Percentiles rank a stretch among this genome's conserved stretches.
These are phyloP conservation scores for Fusarium paranaense DNA, from an alignment of 2,329 filamentous ascomycete genomes.

Conservation along the genomic window DNA sequence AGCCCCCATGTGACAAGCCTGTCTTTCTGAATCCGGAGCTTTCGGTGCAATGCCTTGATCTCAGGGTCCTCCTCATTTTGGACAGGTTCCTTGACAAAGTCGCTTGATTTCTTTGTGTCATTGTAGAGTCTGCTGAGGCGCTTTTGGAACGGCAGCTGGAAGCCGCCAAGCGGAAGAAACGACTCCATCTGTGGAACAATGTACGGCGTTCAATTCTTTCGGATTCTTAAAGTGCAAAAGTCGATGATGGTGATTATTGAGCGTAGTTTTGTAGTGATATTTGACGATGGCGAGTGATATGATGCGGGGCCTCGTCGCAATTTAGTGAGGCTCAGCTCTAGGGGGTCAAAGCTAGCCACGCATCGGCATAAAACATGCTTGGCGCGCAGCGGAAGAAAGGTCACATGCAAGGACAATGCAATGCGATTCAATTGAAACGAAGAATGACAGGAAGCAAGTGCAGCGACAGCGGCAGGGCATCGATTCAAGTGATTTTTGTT, in stretches of 20 bases:
- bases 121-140: slow-evolving; percentile 80
- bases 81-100: slow-evolving; percentile 75
- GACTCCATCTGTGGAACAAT: slow-evolving; percentile 57
- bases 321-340: slow-evolving; percentile 26
- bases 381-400: not conserved
- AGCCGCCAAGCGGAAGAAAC: slow-evolving; percentile 62
- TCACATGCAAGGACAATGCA: slow-evolving; percentile 9
- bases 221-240: not conserved
- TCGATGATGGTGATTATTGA: not conserved
- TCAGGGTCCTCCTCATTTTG: slow-evolving; percentile 75
- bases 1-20: slow-evolving; percentile 82
- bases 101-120: slow-evolving; percentile 82
- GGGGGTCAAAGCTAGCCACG: not conserved
- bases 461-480: slow-evolving; percentile 7
- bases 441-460: not conserved
- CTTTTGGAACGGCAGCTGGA: slow-evolving; percentile 69
- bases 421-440: not conserved
- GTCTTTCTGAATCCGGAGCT: slow-evolving; percentile 84
- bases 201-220: not conserved
- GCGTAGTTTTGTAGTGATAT: slow-evolving; percentile 21
- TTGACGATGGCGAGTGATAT: slow-evolving; percentile 30
- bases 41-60: slow-evolving; percentile 77
- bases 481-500: slow-evolving; percentile 39
- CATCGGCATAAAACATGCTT: slow-evolving; percentile 15
- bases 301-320: slow-evolving; percentile 25